Evolutionary conservation across 192 early-diverging fungal genomes (phyloP).

Genomic region (Coemansia pectinata): DNA sequence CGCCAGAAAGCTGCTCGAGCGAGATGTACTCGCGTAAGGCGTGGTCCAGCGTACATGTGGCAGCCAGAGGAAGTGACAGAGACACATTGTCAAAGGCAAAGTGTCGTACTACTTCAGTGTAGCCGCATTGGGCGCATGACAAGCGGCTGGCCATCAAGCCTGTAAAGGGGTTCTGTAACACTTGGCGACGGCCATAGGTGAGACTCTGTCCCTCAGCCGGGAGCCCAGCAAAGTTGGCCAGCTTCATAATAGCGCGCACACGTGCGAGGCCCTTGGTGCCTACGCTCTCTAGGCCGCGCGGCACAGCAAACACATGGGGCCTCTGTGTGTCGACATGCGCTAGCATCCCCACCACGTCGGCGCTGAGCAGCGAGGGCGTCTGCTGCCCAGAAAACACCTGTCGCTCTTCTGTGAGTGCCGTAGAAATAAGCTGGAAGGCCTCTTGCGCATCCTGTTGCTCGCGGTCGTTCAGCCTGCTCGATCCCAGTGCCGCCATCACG

Average conservation of each 20-base stretch:
- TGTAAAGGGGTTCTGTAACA: conserved; percentile 65
- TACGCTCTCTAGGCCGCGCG: conserved; percentile 45
- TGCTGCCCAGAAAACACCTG: conserved; percentile 32
- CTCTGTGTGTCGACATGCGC: conserved; percentile 16
- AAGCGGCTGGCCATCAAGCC: conserved; percentile 75
- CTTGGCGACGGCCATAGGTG: conserved; percentile 51
- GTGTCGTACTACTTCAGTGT: conserved; percentile 74
- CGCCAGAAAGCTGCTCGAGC: conserved; percentile 45
- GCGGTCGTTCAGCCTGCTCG: conserved; percentile 62
- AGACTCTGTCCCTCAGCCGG: conserved; percentile 42
- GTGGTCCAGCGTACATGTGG: conserved; percentile 42
- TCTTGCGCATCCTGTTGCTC: conserved; percentile 92
- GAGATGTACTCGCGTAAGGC: conserved; percentile 43
- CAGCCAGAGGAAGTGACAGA: conserved; percentile 62
- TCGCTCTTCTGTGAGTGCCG: conserved; percentile 65
- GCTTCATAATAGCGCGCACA: conserved; percentile 48
- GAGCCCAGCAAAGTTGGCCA: conserved; percentile 29
- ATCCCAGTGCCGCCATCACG: conserved; percentile 63
- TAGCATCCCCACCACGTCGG: conserved; percentile 28
- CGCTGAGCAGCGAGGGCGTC: conserved; percentile 45
- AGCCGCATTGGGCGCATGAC: conserved; percentile 78
- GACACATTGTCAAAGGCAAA: conserved; percentile 82
- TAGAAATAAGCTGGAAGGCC: conserved; percentile 78
- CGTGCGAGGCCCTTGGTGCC: conserved; percentile 49
- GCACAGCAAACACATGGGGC: conserved; percentile 35